Base-by-base conservation (phyloP, 495 filamentous ascomycete genomes). In the Podospora pseudocomata region DNA sequence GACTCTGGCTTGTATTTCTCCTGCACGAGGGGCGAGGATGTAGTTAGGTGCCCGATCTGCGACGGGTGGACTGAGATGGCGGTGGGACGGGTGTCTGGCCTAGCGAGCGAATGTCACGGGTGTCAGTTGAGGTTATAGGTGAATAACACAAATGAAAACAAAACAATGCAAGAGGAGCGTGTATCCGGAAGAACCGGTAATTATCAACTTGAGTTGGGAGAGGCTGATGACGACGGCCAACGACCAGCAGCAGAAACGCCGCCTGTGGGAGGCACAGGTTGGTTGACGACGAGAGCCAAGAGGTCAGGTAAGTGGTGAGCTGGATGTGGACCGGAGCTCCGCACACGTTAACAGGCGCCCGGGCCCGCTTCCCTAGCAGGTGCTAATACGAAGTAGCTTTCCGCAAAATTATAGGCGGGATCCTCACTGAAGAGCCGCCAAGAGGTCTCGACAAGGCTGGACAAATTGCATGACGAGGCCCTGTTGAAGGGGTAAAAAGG, bases 1-100 rank as follows among this genome's bases (percentile, higher is more conserved):
- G 74, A 63, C 53, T 81, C 68, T 78, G 81, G 68, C 79, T 84
- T 64, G 81, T 86, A 72, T 78, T 76, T 74, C 16, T 80, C 77
- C 70, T 89, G 88, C 44, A 95, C 86, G 64, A 93, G 79, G 32
- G 92, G 93, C 28, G 93, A 94, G 18, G 92, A 94, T 15, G 90
- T 87, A 32, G 93, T 94, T 65, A 94, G 83, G 77, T 91, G 90
- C 66, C 89, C 92, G 70, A 88, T 83, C 75, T 95, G 92, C 30
- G 92, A 94, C 53, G 89, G 84, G 77, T 89, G 90, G 32, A 88
- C 83, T 56, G 89, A 88, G 65, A 84, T 67, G 79, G 80, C 71
- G 87, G 90, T 66, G 86, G 88, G 75, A 60, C 74, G 72, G 34
- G 7, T 67, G 30, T 67, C 60, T 60, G 68, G 73, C 64, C 55